Evolutionary conservation across 495 filamentous ascomycete species (phyloP), one percentile per base, ranked within the genome.

Genomic region (Recurvomyces mirabilis): DNA sequence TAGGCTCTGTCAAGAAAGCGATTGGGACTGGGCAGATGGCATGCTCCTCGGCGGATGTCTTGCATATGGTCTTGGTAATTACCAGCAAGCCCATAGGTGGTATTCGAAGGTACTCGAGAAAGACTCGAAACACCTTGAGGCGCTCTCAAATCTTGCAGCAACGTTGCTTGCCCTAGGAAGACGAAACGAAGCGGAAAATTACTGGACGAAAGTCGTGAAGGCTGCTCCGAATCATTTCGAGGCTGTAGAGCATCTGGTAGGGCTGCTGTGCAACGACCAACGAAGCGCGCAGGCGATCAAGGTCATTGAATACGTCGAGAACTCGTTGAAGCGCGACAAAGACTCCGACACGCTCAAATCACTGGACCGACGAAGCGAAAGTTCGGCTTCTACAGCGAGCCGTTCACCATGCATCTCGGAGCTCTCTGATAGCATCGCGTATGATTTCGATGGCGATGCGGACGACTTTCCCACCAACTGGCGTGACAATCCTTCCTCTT

Each of bases 11-110:
- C 78, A 78, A 53, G 83, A 94, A 55, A 89, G 86, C 57, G 74
- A 73, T 13, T 94, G 89, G 87, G 75, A 80, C 52, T 98, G 91
- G 91, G 77, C 89, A 43, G 89, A 96, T 61, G 91, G 93, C 13
- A 93, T 98, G 73, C 67, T 95, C 18, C 73, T 98, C 13, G 88
- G 81, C 25, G 91, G 91, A 4, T 98, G 91, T 58, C 68, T 98
- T 38, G 82, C 93, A 29, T 96, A 95, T 68, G 93, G 86, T 9
- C 66, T 98, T 10, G 84, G 86, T 41, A 81, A 87, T 56, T 89
- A 93, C 58, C 75, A 84, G 43, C 79, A 83, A 56, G 85, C 93
- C 7, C 65, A 88, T 56, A 74, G 82, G 38, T 95, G 87, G 88
- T 96, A 94, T 64, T 75, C 71, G 11, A 80, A 82, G 52, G 89